Evolutionary conservation across 2,329 filamentous ascomycete genomes (phyloP).

Genomic region (Raffaelea deltoideospora): DNA sequence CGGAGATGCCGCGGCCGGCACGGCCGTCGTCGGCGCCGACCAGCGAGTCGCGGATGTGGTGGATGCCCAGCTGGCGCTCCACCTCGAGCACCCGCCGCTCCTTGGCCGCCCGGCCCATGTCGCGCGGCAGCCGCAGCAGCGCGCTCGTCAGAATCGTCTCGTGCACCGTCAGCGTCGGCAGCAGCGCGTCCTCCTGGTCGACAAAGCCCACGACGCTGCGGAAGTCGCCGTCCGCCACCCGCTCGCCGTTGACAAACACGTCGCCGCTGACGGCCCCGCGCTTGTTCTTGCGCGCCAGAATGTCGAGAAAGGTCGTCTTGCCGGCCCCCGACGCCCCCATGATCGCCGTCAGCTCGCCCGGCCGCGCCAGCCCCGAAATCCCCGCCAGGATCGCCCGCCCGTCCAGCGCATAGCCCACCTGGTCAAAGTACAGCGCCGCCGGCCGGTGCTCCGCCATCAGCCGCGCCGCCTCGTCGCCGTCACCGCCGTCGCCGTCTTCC

Average conservation of each 20-base stretch:
- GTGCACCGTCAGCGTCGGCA: slow-evolving; percentile 90
- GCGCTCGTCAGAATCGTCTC: slow-evolving; percentile 95
- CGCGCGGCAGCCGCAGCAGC: slow-evolving; percentile 73
- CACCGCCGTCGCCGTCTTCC: slow-evolving; percentile 33
- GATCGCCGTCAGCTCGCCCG: slow-evolving; percentile 91
- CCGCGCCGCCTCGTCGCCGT: slow-evolving; percentile 70
- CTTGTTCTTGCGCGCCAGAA: slow-evolving; percentile 94
- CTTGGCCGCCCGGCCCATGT: slow-evolving; percentile 80
- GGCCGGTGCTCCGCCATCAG: slow-evolving; percentile 87
- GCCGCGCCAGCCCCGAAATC: slow-evolving; percentile 75
- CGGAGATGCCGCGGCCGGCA: slow-evolving; percentile 88
- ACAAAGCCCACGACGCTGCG: slow-evolving; percentile 91
- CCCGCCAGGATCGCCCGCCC: slow-evolving; percentile 71
- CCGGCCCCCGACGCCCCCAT: slow-evolving; percentile 97
- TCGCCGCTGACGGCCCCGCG: slow-evolving; percentile 63
- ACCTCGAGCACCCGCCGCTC: slow-evolving; percentile 85
- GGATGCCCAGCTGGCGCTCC: slow-evolving; percentile 88
- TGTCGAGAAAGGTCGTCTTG: slow-evolving; percentile 94
- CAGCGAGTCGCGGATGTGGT: slow-evolving; percentile 83
- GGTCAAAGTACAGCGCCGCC: slow-evolving; percentile 73
- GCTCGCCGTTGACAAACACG: slow-evolving; percentile 89
- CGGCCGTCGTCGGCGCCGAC: slow-evolving; percentile 94
- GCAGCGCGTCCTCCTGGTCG: slow-evolving; percentile 94
- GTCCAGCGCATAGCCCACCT: slow-evolving; percentile 75
- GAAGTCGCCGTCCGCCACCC: slow-evolving; percentile 70